These are phyloP conservation scores for Albophoma yamanashiensis DNA, from an alignment of 2,329 filamentous ascomycete species.

Conservation along the genomic window DNA sequence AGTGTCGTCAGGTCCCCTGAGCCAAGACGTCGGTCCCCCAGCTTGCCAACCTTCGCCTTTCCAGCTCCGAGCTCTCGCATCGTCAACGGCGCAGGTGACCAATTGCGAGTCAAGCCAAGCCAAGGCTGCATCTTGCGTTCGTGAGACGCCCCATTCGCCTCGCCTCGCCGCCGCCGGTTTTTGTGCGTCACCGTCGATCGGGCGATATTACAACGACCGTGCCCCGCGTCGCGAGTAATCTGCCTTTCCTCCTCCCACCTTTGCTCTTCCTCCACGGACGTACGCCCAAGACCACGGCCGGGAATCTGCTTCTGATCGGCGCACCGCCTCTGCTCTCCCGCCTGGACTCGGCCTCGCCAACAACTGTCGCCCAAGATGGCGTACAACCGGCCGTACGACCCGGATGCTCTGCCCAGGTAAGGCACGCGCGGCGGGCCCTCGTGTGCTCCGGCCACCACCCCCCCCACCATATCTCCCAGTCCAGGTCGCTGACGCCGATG, in stretches of 20 bases:
- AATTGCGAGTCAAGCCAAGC: neutral
- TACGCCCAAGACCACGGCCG: neutral
- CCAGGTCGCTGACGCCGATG: slow-evolving; percentile 12
- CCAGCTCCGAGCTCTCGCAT: neutral
- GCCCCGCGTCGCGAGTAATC: neutral
- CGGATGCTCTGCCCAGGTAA: slow-evolving; percentile 87
- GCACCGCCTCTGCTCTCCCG: no score
- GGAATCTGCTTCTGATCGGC: neutral
- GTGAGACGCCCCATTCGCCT: neutral
- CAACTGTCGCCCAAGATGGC: slow-evolving; percentile 51
- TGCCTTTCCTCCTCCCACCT: neutral
- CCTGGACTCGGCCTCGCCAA: neutral
- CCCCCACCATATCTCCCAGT: neutral
- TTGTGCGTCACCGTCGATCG: neutral
- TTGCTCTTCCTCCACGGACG: neutral
- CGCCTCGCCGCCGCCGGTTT: neutral
- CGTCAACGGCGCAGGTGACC: neutral
- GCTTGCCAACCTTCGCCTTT: neutral
- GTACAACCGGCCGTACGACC: slow-evolving; percentile 88
- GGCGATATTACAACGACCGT: neutral
- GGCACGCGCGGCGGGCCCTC: slow-evolving; percentile 18
- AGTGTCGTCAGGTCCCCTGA: neutral
- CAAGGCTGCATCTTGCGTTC: neutral
- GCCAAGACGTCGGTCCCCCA: neutral
- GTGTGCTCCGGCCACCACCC: neutral